Evolutionary conservation across 2,329 filamentous ascomycete species (phyloP), one percentile per base, ranked within the genome.

Genomic region (Penicillium hordei): DNA sequence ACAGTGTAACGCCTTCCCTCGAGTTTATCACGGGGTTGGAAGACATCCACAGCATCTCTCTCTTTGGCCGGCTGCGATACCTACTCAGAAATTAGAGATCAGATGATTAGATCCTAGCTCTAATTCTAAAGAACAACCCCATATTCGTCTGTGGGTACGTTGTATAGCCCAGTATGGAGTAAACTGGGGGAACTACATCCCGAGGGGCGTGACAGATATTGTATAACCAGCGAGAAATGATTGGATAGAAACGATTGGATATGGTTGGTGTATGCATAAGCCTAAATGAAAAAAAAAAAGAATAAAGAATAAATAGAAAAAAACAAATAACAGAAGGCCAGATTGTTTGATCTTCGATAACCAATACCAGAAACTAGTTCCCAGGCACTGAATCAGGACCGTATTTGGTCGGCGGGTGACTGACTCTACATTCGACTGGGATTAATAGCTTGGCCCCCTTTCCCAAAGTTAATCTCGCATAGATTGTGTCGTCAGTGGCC

Each of bases 401-500:
- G 13, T 7, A 27, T 40, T 33, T n/a, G 40, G 36, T 39, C 25
- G 38, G 43, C 29, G 44, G 34, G 42, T 39, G 33, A 40, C 21
- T 52, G 48, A 44, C 39, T 55, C 25, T 8, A 39, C 19, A 31
- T 34, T 21, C 40, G 3, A 39, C 31, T 44, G 5, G 13, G 48
- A 27, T 29, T 5, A 10, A 39, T 31, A 39, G 34, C 49, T 44
- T 52, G 34, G 44, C 45, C 52, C 50, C 50, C 42, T 23, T 44
- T 53, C 33, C n/a, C 9, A 48, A 60, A 64, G 56, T 51, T 48
- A 62, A 65, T 59, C 64, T 64, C 61, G 64, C 63, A 57, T 62
- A 39, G 57, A 55, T 60, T 58, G 52, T 60, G 40, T 45, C 43
- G 19, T 33, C 6, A 31, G 52, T 53, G 44, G 49, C 44, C 31